Conservation (phyloP, 805 yeast species). For the Millerozyma acaciae region DNA sequence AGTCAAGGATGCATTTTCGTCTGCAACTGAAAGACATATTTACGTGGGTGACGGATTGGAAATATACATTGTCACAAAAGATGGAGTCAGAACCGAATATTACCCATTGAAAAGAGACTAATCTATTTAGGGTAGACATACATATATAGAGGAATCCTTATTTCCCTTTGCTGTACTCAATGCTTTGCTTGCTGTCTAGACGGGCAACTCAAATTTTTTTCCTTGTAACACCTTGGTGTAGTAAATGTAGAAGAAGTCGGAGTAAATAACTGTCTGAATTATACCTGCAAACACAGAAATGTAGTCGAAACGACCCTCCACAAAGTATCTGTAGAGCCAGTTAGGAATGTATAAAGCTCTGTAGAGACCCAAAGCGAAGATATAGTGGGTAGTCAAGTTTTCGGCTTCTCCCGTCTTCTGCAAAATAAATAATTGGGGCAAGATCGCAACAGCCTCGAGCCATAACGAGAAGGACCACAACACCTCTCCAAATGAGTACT, state of each 20-base stretch:
- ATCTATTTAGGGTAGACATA: conserved; percentile 4
- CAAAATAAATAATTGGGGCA: conserved; percentile 89
- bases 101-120: conserved; percentile 87
- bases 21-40: conserved; percentile 97
- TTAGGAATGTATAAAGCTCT: conserved; percentile 88
- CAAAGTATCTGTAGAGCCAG: conserved; percentile 84
- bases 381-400: conserved; percentile 84
- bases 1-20: conserved; percentile 90
- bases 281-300: conserved; percentile 76
- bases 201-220: conserved; percentile 70
- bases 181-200: conserved; percentile 12
- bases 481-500: conserved; percentile 58
- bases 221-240: conserved; percentile 77
- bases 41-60: conserved; percentile 97
- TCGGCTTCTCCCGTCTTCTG: conserved; percentile 88
- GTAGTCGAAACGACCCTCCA: conserved; percentile 62
- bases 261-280: conserved; percentile 80
- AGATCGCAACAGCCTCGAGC: conserved; percentile 87
- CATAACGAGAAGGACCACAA: conserved; percentile 88
- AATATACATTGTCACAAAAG: conserved; percentile 85
- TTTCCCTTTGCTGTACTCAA: not conserved
- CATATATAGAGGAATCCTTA: not conserved
- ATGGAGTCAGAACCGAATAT: conserved; percentile 81
- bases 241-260: conserved; percentile 94
- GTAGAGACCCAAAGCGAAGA: conserved; percentile 88